phyloP scores from a whole-genome alignment of 148 eudicot genomes.

The Vaccinium corymbosum region DNA sequence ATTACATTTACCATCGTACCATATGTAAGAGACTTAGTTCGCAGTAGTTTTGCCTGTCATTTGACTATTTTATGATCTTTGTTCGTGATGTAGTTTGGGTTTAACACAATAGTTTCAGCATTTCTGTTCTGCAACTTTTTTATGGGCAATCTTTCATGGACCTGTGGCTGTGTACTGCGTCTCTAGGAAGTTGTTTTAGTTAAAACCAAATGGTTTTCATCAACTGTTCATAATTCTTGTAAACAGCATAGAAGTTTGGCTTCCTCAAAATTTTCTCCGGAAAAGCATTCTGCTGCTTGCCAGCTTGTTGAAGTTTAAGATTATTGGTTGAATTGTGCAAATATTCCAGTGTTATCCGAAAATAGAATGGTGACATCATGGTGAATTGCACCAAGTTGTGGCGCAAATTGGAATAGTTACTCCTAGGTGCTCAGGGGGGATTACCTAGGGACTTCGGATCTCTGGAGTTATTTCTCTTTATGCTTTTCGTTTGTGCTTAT shows the following conservation, averaged over 20 bases:
- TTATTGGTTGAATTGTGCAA: not conserved
- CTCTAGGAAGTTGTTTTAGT: not conserved
- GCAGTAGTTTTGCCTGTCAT: not conserved
- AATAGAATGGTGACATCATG: not conserved
- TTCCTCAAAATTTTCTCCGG: not conserved
- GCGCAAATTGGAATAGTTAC: not conserved
- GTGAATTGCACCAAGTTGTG: not conserved
- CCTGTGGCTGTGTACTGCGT: not conserved
- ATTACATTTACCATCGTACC: not conserved
- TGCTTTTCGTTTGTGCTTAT: not conserved
- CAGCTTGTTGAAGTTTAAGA: constrained; percentile 9
- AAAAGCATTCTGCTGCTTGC: not conserved
- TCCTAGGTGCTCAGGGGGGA: not conserved
- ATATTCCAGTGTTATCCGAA: not conserved
- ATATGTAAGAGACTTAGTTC: not conserved
- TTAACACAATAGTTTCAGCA: not conserved
- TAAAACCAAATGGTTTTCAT: not conserved
- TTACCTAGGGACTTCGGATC: not conserved
- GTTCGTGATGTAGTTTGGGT: not conserved
- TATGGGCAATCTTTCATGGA: not conserved
- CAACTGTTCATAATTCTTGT: not conserved
- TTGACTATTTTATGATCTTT: not conserved
- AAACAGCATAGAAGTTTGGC: not conserved
- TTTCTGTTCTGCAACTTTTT: not conserved
- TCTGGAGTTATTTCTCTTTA: not conserved